Percentiles rank a stretch among this genome's conserved stretches.
These are phyloP conservation scores for Sporothrix pseudoabietina DNA, from an alignment of 2,329 filamentous ascomycete species.

Conservation along the genomic window DNA sequence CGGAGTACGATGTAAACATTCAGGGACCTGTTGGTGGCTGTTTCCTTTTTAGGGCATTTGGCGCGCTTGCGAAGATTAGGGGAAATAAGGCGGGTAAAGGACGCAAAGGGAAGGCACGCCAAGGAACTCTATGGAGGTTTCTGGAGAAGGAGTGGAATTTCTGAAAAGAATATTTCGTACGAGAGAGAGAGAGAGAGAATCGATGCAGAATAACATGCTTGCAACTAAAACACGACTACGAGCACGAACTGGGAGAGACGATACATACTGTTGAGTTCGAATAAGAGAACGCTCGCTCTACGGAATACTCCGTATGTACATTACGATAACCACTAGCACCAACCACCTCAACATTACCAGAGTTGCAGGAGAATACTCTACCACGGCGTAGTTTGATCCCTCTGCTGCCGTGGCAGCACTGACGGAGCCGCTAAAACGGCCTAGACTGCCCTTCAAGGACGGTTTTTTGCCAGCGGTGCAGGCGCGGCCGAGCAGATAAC, in stretches of 20 bases:
- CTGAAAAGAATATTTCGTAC: too few species aligned
- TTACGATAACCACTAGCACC: neutral
- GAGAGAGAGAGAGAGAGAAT: too few species aligned
- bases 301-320: too few species aligned
- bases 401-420: neutral
- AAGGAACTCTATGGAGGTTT: neutral
- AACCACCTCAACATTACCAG: neutral
- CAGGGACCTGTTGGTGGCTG: neutral
- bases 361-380: neutral
- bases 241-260: neutral
- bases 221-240: neutral
- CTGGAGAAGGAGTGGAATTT: too few species aligned
- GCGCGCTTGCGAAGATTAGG: neutral
- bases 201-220: neutral
- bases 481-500: neutral
- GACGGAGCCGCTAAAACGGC: conserved; percentile 7
- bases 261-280: too few species aligned
- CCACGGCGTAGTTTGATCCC: neutral
- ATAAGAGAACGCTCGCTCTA: neutral
- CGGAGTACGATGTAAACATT: neutral
- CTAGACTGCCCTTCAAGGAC: neutral
- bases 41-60: neutral
- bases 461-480: neutral
- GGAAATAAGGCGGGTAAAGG: neutral
- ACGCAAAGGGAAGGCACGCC: neutral